phyloP scores from a whole-genome alignment of 139 green algal species.

The Dunaliella sp. region DNA sequence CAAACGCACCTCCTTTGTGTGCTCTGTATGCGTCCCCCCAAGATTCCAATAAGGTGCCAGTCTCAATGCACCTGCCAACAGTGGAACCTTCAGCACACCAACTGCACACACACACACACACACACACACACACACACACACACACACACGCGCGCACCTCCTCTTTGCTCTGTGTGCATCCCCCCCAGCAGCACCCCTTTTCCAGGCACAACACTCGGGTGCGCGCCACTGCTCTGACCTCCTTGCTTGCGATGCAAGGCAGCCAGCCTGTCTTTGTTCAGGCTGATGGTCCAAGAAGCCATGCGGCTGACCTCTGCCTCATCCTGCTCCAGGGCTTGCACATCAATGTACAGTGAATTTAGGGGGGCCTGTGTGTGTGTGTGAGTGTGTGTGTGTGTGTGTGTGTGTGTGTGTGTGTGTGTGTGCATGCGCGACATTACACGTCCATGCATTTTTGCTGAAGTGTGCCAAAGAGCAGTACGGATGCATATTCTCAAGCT shows the following conservation, averaged over 20 bases:
- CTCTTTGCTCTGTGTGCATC: background rate
- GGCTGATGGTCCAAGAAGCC: background rate
- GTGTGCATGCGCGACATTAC: too few relatives aligned
- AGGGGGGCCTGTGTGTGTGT: background rate
- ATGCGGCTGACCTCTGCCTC: background rate
- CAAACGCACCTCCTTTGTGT: too few relatives aligned
- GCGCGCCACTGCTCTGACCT: background rate
- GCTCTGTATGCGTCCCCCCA: too few relatives aligned
- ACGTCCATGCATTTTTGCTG: too few relatives aligned
- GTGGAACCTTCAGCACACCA: too few relatives aligned
- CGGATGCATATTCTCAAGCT: too few relatives aligned
- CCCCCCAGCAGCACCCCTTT: background rate
- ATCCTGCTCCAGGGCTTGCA: background rate
- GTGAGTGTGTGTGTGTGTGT: background rate
- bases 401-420: background rate
- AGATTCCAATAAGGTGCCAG: too few relatives aligned
- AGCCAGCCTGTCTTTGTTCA: slow-evolving; percentile 9
- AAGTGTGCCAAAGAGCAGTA: too few relatives aligned
- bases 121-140: too few relatives aligned
- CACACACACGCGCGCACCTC: too few relatives aligned
- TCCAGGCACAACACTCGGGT: background rate
- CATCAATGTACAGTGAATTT: background rate
- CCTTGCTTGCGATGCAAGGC: background rate
- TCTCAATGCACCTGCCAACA: too few relatives aligned
- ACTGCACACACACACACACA: too few relatives aligned